phyloP scores from a whole-genome alignment of 345 rosid genomes.

The Noccaea bulbosa region DNA sequence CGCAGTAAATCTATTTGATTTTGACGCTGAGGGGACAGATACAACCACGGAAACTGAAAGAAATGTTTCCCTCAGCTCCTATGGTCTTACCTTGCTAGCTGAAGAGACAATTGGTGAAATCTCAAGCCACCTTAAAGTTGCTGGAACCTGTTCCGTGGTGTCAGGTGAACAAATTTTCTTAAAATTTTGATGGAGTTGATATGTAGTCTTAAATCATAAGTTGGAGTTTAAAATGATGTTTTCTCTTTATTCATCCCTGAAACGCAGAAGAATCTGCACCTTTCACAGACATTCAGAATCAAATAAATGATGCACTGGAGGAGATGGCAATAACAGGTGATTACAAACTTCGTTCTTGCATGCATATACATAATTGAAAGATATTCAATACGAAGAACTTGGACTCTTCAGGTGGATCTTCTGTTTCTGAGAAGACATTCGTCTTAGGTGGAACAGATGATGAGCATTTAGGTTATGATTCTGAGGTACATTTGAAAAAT shows the following conservation, averaged over 20 bases:
- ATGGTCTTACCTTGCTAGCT: background rate
- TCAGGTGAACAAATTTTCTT: slow-evolving; percentile 29
- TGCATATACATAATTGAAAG: too few relatives aligned
- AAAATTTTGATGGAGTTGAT: too few relatives aligned
- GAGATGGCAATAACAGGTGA: slow-evolving; percentile 27
- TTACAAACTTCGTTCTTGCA: too few relatives aligned
- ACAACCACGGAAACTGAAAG: too few relatives aligned
- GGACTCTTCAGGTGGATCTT: slow-evolving; percentile 11
- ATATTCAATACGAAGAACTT: background rate
- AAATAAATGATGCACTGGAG: background rate
- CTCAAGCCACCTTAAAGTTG: slow-evolving; percentile 10
- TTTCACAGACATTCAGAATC: background rate
- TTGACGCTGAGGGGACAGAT: too few relatives aligned
- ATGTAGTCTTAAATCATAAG: background rate
- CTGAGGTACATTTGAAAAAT: background rate
- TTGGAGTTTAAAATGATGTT: background rate
- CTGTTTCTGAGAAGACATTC: background rate
- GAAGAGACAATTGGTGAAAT: slow-evolving; percentile 1
- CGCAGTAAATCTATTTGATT: too few relatives aligned
- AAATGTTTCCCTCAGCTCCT: too few relatives aligned
- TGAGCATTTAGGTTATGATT: background rate
- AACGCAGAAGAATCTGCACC: slow-evolving; percentile 2
- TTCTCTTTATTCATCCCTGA: slow-evolving; percentile 2
- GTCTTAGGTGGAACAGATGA: slow-evolving; percentile 3
- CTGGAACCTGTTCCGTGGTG: slow-evolving; percentile 27